phyloP scores from a whole-genome alignment of 208 protist genomes.

The Acanthamoeba healyi region DNA sequence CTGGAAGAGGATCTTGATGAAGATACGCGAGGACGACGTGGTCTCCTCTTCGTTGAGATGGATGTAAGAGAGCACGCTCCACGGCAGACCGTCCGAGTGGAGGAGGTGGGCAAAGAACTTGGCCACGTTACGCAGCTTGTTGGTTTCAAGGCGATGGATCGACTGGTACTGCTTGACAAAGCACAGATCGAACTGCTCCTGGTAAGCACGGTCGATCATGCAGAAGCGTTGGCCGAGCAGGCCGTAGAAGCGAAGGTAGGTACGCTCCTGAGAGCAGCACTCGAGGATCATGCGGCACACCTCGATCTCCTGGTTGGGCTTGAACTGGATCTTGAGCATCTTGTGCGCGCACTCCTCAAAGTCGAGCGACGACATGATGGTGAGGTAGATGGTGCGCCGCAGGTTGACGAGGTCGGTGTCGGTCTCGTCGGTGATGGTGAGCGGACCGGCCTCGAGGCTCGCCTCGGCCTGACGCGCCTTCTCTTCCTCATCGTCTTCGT shows the following conservation, averaged over 20 bases:
- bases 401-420: constrained; percentile 94
- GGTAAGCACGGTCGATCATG: constrained; percentile 89
- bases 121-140: constrained; percentile 98
- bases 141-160: constrained; percentile 96
- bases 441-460: constrained; percentile 14
- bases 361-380: constrained; percentile 97
- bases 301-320: constrained; percentile 88
- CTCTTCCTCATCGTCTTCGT: constrained; percentile 86
- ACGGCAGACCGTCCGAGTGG: constrained; percentile 95
- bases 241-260: constrained; percentile 97
- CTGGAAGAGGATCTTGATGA: constrained; percentile 95
- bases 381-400: constrained; percentile 97
- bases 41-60: constrained; percentile 93
- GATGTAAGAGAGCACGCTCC: constrained; percentile 91
- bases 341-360: constrained; percentile 99
- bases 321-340: constrained; percentile 93
- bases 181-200: constrained; percentile 80
- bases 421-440: constrained; percentile 89
- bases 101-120: constrained; percentile 98
- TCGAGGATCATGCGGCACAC: constrained; percentile 98
- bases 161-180: constrained; percentile 92
- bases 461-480: constrained; percentile 29
- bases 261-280: constrained; percentile 97
- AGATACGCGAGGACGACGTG: constrained; percentile 94
- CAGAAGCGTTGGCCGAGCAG: constrained; percentile 97